phyloP scores from a whole-genome alignment of 2,329 filamentous ascomycete genomes.

The Nectriaceae sp. region DNA sequence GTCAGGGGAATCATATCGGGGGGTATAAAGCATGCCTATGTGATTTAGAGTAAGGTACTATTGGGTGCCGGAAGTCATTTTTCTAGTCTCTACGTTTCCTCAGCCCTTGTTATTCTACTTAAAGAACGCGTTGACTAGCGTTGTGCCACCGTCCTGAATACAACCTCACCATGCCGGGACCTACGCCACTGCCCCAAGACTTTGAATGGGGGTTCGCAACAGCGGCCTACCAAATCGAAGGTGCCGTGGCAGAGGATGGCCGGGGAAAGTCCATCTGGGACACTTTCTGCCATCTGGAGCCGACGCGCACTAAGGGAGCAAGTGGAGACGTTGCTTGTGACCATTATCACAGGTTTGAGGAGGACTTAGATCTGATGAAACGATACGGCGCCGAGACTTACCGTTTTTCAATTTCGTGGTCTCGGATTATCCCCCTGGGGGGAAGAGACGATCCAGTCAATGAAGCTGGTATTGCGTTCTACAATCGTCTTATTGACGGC shows the following conservation, averaged over 20 bases:
- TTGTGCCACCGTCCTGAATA: neutral
- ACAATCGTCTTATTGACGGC: conserved; percentile 61
- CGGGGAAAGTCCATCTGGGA: conserved; percentile 48
- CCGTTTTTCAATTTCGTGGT: conserved; percentile 68
- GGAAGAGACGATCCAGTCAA: conserved; percentile 65
- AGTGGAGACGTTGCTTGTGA: conserved; percentile 51
- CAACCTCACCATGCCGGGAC: neutral
- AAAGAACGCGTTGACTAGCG: neutral
- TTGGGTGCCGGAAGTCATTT: neutral
- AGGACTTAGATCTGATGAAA: conserved; percentile 63
- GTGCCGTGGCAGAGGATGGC: conserved; percentile 41
- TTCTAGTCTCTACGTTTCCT: neutral
- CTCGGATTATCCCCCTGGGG: conserved; percentile 65
- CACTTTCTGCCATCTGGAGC: conserved; percentile 41
- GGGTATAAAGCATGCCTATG: too few relatives aligned
- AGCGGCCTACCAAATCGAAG: conserved; percentile 48
- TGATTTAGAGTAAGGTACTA: too few relatives aligned
- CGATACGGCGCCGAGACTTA: conserved; percentile 60
- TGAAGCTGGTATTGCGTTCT: conserved; percentile 60
- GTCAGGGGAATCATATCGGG: too few relatives aligned
- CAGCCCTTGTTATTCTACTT: neutral
- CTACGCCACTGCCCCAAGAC: conserved; percentile 31
- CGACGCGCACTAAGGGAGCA: conserved; percentile 40
- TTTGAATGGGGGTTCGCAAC: conserved; percentile 46
- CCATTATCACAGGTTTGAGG: conserved; percentile 43